These are phyloP conservation scores for Dispira parvispora DNA, from an alignment of 192 early-diverging fungal species.

Conservation along the genomic window DNA sequence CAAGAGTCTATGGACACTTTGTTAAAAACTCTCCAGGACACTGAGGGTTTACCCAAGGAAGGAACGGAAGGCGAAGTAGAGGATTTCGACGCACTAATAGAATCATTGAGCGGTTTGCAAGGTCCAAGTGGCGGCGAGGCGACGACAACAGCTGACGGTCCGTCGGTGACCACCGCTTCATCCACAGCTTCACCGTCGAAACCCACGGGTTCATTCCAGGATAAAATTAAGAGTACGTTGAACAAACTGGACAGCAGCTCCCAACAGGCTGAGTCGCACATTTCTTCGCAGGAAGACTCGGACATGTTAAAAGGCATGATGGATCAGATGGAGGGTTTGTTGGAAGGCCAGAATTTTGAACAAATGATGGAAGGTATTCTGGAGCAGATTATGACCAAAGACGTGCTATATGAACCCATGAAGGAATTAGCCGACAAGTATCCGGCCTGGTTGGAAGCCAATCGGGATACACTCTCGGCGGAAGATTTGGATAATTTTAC, in stretches of 20 bases:
- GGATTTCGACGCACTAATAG: background rate
- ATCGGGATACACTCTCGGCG: conserved; percentile 47
- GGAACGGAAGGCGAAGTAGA: background rate
- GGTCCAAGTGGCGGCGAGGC: background rate
- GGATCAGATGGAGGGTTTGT: conserved; percentile 68
- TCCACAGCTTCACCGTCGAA: background rate
- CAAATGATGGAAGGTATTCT: conserved; percentile 77
- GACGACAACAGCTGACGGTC: background rate
- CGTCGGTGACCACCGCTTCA: conserved; percentile 1
- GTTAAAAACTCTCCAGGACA: background rate
- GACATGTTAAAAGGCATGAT: conserved; percentile 54
- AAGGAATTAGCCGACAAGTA: conserved; percentile 79
- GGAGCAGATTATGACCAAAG: conserved; percentile 82
- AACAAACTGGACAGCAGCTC: conserved; percentile 74
- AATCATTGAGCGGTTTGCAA: background rate
- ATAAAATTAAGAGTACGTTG: conserved; percentile 78
- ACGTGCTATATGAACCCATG: conserved; percentile 90
- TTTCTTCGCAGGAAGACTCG: conserved; percentile 24
- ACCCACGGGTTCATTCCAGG: conserved; percentile 51
- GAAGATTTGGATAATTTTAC: conserved; percentile 62
- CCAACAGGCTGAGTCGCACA: conserved; percentile 48
- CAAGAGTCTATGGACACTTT: conserved; percentile 16
- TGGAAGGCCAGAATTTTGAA: conserved; percentile 64
- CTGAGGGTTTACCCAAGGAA: background rate
- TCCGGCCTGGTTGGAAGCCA: conserved; percentile 69